phyloP scores from a whole-genome alignment of 176 grass and related monocot genomes.

The Phyllostachys edulis region DNA sequence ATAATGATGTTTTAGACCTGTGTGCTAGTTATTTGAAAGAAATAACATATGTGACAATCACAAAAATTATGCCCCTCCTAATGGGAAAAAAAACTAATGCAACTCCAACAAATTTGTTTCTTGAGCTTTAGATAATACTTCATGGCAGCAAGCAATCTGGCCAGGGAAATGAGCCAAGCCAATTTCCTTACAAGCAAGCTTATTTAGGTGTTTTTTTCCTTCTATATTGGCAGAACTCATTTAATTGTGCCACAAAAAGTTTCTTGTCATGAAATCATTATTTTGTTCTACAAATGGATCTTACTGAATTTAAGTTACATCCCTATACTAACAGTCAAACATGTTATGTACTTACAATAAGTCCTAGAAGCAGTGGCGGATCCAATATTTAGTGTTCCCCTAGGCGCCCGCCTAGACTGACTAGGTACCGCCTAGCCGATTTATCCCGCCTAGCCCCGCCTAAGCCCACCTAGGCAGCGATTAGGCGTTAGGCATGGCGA shows the following conservation, averaged over 20 bases:
- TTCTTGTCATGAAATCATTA: background rate
- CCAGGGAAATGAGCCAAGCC: background rate
- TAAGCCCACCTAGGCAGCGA: no score
- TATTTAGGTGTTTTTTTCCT: no score
- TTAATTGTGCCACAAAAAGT: background rate
- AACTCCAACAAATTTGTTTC: background rate
- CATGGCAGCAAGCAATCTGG: background rate
- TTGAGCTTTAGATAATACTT: background rate
- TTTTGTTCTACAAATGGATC: background rate
- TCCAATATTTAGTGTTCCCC: background rate
- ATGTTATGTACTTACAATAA: background rate
- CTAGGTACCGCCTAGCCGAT: no score
- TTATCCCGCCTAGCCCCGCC: no score
- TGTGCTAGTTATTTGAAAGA: slow-evolving; percentile 5
- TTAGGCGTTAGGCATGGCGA: no score
- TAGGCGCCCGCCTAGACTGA: no score
- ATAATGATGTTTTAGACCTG: background rate
- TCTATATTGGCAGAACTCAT: background rate
- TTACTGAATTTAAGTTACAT: background rate
- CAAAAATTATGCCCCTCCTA: background rate
- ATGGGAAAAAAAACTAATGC: background rate
- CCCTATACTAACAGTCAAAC: background rate
- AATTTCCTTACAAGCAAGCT: background rate
- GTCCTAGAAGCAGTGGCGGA: background rate
- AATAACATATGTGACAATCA: background rate